Conservation (phyloP, 176 grass and related monocot genomes). For the Elaeis guineensis region DNA sequence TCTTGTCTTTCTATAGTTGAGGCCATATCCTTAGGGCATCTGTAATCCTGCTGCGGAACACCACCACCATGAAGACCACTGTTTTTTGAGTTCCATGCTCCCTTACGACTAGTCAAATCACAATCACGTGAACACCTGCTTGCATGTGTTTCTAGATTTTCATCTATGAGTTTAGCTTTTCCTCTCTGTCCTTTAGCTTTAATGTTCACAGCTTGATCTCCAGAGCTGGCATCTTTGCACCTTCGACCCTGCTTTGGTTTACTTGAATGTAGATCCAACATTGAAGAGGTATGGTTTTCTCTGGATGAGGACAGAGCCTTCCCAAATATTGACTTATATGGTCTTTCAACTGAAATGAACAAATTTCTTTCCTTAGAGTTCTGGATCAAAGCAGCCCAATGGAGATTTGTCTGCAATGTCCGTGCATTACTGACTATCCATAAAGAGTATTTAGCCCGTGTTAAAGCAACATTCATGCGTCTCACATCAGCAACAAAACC, state of each 20-base stretch:
- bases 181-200: conserved; percentile 12
- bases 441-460: conserved; percentile 76
- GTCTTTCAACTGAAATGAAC: conserved; percentile 46
- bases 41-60: conserved; percentile 24
- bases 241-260: conserved; percentile 26
- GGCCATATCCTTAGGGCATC: conserved; percentile 11
- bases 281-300: conserved; percentile 5
- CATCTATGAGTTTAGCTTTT: conserved; percentile 21
- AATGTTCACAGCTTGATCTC: conserved; percentile 3
- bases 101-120: background rate
- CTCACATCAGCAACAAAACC: conserved; percentile 98
- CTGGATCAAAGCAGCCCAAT: conserved; percentile 72
- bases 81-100: background rate
- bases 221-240: conserved; percentile 3
- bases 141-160: conserved; percentile 18
- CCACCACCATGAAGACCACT: conserved; percentile 4
- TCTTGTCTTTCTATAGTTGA: conserved; percentile 3
- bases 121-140: conserved; percentile 4
- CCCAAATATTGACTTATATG: conserved; percentile 56
- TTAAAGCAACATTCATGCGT: conserved; percentile 97
- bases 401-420: conserved; percentile 65
- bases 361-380: conserved; percentile 69
- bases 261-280: conserved; percentile 10
- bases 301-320: conserved; percentile 22
- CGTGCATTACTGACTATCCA: conserved; percentile 92